phyloP scores from a whole-genome alignment of 2,329 filamentous ascomycete genomes.

The Raffaelea arxii region DNA sequence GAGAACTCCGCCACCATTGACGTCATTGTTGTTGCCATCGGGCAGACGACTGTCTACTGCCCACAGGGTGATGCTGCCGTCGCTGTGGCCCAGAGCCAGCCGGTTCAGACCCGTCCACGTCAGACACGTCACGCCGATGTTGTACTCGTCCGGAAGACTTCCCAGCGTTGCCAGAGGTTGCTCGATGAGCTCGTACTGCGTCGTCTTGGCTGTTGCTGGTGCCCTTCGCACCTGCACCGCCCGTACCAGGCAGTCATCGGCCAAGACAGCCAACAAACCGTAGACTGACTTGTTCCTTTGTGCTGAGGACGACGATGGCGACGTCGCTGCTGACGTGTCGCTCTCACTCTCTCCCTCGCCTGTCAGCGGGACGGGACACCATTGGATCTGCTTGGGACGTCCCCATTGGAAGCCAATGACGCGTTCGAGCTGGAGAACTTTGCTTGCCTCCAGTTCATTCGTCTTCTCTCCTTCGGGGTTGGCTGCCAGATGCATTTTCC shows the following conservation, averaged over 20 bases:
- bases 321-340: too few species aligned
- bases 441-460: constrained; percentile 15
- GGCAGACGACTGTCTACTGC: constrained; percentile 38
- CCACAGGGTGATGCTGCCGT: constrained; percentile 48
- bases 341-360: constrained; percentile 13
- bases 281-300: neutral
- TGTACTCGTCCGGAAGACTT: constrained; percentile 33
- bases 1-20: too few species aligned
- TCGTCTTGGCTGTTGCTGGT: neutral
- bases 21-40: too few species aligned
- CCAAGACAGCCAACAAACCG: constrained; percentile 38
- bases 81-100: constrained; percentile 43
- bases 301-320: neutral
- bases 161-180: constrained; percentile 33
- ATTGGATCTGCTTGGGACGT: constrained; percentile 38
- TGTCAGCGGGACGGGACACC: constrained; percentile 37
- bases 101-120: constrained; percentile 47
- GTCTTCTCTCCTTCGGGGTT: neutral
- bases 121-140: constrained; percentile 39
- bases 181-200: constrained; percentile 28
- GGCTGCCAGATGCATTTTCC: constrained; percentile 33
- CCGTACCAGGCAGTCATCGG: constrained; percentile 39
- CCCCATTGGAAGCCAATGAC: constrained; percentile 42
- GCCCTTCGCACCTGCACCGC: constrained; percentile 32
- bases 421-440: constrained; percentile 18